These are phyloP conservation scores for Trichoderma endophyticum DNA, from an alignment of 2,329 filamentous ascomycete genomes.

Conservation along the genomic window DNA sequence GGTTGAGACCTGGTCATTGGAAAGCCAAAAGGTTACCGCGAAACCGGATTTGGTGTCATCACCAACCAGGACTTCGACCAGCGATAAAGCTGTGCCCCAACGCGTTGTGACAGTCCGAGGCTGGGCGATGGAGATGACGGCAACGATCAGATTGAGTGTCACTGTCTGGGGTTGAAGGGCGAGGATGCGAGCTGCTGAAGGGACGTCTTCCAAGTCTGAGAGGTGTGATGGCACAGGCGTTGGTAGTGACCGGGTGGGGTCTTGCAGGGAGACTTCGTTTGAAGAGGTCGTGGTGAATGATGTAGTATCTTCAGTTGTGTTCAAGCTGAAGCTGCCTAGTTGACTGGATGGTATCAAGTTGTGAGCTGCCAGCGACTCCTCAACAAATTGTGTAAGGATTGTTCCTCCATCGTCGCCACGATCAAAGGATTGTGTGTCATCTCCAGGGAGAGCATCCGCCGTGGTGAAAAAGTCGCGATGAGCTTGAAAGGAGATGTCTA, in stretches of 20 bases:
- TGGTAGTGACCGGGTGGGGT: constrained; percentile 26
- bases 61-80: constrained; percentile 76
- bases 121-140: constrained; percentile 68
- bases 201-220: constrained; percentile 65
- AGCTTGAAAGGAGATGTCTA: constrained; percentile 28
- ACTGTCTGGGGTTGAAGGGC: constrained; percentile 75
- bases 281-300: constrained; percentile 23
- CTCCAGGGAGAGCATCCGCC: constrained; percentile 36
- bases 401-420: constrained; percentile 35
- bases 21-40: constrained; percentile 79
- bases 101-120: constrained; percentile 66
- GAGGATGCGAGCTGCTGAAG: constrained; percentile 61
- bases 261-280: constrained; percentile 20
- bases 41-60: constrained; percentile 84
- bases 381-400: constrained; percentile 64
- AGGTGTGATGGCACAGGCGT: constrained; percentile 33
- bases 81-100: constrained; percentile 58
- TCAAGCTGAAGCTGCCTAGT: constrained; percentile 35
- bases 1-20: constrained; percentile 30
- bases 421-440: constrained; percentile 8
- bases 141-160: constrained; percentile 77
- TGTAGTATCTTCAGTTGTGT: constrained; percentile 10
- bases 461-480: constrained; percentile 49
- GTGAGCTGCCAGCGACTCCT: constrained; percentile 72
- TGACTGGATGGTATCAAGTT: constrained; percentile 64